Base-by-base conservation (phyloP, 2,329 filamentous ascomycete genomes). In the Septoria linicola region DNA sequence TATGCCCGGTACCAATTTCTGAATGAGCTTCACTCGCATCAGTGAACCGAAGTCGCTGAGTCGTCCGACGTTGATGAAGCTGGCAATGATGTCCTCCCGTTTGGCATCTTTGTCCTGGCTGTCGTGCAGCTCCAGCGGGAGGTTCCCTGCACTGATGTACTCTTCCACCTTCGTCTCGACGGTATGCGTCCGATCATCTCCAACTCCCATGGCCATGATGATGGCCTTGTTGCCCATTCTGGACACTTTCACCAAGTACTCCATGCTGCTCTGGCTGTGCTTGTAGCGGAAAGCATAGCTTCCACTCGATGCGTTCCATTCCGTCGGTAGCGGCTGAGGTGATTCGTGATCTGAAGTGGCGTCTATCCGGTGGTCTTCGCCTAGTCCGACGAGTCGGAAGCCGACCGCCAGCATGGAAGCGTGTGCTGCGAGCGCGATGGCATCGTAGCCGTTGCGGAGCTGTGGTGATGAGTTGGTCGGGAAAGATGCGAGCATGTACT, bases 151-250 rank as follows among this genome's bases (percentile, higher is more conserved):
- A 1, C 84, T 86, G 54, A 96, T 76, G 65, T 87, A 90, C 65
- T 97, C 90, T 59, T 83, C 82, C 34, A 82, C 79, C 2, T 78
- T 77, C 48, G 95, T 68, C 59, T 96, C 90, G 63, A 93, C 84
- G 35, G 85, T 83, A 51, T 84, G 79, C 45, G 91, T 93, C 60
- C 83, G 85, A 64, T 96, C 90, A 65, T 91, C 87, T 20, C 87
- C 88, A 13, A 91, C 70, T 1, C 82, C 89, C 34, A 95, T 76
- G 3, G 85, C 91, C 62, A 89, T 83, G 32, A 96, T 77, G 55
- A 96, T 84, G n/a, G 87, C 85, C 66, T 92, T 95, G 62, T 79
- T 79, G 36, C 91, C 90, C 62, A 96, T 79, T 46, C 89, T 82
- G 68, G 86, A 89, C 56, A 95, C 73, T 67, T 90, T 92, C 60